phyloP scores from a whole-genome alignment of 129 eudicot species.

The Gnaphalium uliginosum region DNA sequence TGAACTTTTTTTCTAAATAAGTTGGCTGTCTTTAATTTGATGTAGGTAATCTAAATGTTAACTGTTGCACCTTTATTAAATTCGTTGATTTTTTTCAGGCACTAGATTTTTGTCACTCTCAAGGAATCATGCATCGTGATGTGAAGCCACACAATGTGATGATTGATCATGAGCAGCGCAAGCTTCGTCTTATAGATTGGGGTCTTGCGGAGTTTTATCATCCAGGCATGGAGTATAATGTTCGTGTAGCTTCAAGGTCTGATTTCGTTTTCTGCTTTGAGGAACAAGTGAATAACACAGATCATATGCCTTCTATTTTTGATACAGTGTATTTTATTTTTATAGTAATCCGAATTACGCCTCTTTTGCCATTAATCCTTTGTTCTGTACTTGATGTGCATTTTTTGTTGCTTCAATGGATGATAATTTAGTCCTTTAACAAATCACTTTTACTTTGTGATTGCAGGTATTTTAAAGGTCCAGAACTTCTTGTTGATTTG shows the following conservation, averaged over 20 bases:
- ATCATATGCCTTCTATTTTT: background rate
- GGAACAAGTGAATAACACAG: background rate
- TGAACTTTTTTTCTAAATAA: background rate
- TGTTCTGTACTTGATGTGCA: background rate
- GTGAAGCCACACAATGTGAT: conserved; percentile 92
- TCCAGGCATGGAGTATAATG: conserved; percentile 86
- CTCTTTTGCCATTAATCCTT: background rate
- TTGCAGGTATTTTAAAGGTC: conserved; percentile 84
- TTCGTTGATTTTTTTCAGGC: conserved; percentile 36
- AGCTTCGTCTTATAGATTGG: conserved; percentile 90
- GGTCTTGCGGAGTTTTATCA: conserved; percentile 91
- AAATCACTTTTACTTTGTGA: conserved; percentile 9
- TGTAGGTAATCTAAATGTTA: background rate
- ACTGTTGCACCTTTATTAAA: background rate
- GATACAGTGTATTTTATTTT: background rate
- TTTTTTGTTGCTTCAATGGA: background rate
- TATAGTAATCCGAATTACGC: background rate
- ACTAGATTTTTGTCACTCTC: conserved; percentile 83
- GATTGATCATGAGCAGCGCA: conserved; percentile 88
- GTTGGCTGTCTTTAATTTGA: background rate
- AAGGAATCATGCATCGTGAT: conserved; percentile 93
- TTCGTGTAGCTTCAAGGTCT: conserved; percentile 93
- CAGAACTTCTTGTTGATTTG: conserved; percentile 81
- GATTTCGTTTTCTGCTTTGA: background rate
- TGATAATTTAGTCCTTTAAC: background rate